Base-by-base conservation (phyloP, 257 asterid genomes). In the Penstemon newberryi region DNA sequence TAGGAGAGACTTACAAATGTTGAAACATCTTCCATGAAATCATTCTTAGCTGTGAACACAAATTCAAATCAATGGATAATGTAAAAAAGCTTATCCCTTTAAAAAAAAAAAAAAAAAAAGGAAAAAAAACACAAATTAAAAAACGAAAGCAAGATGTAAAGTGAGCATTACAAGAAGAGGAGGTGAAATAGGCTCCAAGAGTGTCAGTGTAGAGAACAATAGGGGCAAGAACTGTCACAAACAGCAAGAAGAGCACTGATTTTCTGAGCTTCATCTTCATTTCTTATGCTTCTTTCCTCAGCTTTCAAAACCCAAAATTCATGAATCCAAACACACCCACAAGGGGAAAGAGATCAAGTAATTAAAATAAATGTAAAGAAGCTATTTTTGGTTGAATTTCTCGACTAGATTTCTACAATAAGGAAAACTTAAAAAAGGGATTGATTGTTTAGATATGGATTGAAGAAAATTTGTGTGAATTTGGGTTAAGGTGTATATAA, bases 201-300 rank as follows among this genome's bases (percentile, higher is more conserved):
- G 82, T 88, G 85, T 83, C 79, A 47, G 92, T 85, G 73, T 82
- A 86, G 69, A 86, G 96, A 64, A 86, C 75, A 67, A 91, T 83
- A 0, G 95, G 95, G 75, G 89, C 85, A 70, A 86, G 70, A 80
- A 91, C 87, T 12, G 95, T 82, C n/a, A 86, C 76, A 56, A 83
- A 60, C 65, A 91, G 84, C 73, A 88, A 81, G 73, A 85, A 74
- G 70, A 88, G 3, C 53, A 82, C 88, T 8, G 87, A 78, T 55
- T 79, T 85, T 69, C 88, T 79, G 33, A 84, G 73, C 84, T 73
- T 83, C 86, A 77, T 75, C 83, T 78, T 81, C 85, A 77, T 73
- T 63, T 60, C 54, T 52, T 38, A n/a, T n/a, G 39, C 47, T 56
- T 43, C 54, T 6, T 39, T 11, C 56, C 47, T 50, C 10, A 63